Percentiles rank a stretch among this genome's conserved stretches.
Conservation (phyloP, 495 filamentous ascomycete species). For the Neurospora intermedia region DNA sequence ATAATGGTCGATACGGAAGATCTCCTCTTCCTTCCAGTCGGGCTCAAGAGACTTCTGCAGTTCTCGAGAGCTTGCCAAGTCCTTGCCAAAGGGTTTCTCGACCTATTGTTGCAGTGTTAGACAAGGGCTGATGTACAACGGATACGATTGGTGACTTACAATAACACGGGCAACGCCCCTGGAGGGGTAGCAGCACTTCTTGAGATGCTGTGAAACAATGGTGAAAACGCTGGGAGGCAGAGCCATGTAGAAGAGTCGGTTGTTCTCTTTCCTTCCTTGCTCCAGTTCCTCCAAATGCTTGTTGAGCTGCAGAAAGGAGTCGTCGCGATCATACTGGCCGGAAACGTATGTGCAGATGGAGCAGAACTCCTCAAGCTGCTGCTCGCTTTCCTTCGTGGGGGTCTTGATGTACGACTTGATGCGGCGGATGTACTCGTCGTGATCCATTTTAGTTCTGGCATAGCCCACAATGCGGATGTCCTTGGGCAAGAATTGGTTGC, state of each 20-base stretch:
- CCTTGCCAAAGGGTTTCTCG: constrained; percentile 99
- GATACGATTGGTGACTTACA: constrained; percentile 39
- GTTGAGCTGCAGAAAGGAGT: constrained; percentile 79
- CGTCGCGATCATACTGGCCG: constrained; percentile 95
- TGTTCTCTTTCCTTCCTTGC: constrained; percentile 66
- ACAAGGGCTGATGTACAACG: neutral
- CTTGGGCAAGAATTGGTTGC: constrained; percentile 97
- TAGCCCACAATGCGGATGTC: constrained; percentile 97
- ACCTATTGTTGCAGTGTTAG: constrained; percentile 45
- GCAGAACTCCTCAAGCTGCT: constrained; percentile 86
- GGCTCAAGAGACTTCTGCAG: constrained; percentile 92
- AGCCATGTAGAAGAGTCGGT: constrained; percentile 99
- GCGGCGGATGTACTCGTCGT: constrained; percentile 82
- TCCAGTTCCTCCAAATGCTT: constrained; percentile 87
- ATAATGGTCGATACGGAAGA: constrained; percentile 99
- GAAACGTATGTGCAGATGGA: constrained; percentile 82
- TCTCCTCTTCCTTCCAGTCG: constrained; percentile 98
- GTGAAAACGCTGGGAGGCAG: constrained; percentile 96
- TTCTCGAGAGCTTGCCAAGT: constrained; percentile 85
- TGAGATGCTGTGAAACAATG: constrained; percentile 91
- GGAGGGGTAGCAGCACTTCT: constrained; percentile 89
- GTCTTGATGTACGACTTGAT: constrained; percentile 99
- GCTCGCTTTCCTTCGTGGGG: constrained; percentile 93
- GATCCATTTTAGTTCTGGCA: constrained; percentile 99
- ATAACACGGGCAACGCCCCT: constrained; percentile 88